Percentiles rank a stretch among this genome's conserved stretches.
Conservation (phyloP, 2,329 filamentous ascomycete species). For the Fusarium domesticum region DNA sequence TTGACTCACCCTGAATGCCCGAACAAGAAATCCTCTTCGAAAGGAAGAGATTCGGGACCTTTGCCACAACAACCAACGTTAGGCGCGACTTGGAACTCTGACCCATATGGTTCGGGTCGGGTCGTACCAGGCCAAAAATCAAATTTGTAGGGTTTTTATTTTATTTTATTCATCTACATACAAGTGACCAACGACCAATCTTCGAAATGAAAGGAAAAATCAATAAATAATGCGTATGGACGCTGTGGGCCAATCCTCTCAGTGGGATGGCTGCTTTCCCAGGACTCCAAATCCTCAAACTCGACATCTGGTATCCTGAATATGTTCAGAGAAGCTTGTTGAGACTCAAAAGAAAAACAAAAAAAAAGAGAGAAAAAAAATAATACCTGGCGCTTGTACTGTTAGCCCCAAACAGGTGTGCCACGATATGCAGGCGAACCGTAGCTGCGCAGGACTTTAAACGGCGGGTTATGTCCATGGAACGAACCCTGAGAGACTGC, state of each 20-base stretch:
- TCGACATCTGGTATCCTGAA: conserved; percentile 21
- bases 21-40: too few relatives aligned
- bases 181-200: too few relatives aligned
- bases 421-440: conserved; percentile 56
- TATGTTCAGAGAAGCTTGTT: background rate
- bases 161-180: too few relatives aligned
- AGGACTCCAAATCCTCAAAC: conserved; percentile 13
- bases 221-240: conserved; percentile 22
- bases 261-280: conserved; percentile 13
- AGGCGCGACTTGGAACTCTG: too few relatives aligned
- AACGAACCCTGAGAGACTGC: conserved; percentile 15
- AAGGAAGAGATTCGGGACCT: too few relatives aligned
- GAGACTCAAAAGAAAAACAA: background rate
- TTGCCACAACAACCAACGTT: too few relatives aligned
- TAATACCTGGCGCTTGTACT: conserved; percentile 2
- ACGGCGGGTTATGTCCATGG: conserved; percentile 36
- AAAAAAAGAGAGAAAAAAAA: conserved; percentile 6
- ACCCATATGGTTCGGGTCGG: too few relatives aligned
- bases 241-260: conserved; percentile 16
- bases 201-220: conserved; percentile 14
- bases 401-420: conserved; percentile 54
- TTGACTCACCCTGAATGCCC: too few relatives aligned
- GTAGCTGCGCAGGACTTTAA: conserved; percentile 56
- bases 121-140: too few relatives aligned
- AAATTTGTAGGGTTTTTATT: too few relatives aligned